A percentile compares a stretch with the other conserved stretches of the same genome.
phyloP scores from a whole-genome alignment of 169 alveolate genomes.

The Cyclospora cayetanensis region DNA sequence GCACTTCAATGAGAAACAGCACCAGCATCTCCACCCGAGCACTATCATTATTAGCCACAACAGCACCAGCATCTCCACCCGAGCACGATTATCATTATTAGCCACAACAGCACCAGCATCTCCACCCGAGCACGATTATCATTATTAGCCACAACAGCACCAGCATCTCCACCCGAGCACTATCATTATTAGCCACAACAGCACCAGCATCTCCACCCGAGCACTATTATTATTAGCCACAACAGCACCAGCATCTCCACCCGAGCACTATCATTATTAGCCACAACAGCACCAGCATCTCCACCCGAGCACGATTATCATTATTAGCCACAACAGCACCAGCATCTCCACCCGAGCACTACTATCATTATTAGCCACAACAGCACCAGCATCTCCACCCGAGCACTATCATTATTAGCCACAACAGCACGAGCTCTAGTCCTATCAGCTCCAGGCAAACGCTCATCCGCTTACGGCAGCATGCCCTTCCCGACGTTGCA shows the following conservation, averaged over 20 bases:
- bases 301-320: not conserved
- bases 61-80: no score
- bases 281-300: not conserved
- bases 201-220: not conserved
- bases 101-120: no score
- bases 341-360: no score
- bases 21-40: no score
- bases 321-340: not conserved
- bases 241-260: not conserved
- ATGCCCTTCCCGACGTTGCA: slow-evolving; percentile 80
- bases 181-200: not conserved
- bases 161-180: not conserved
- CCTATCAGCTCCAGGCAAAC: not conserved
- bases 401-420: not conserved
- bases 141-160: not conserved
- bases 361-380: not conserved
- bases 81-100: no score
- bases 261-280: not conserved
- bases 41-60: no score
- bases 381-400: not conserved
- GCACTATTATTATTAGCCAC: not conserved
- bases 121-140: no score
- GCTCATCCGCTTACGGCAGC: slow-evolving; percentile 73
- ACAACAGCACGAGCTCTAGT: not conserved
- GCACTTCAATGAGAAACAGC: no score